phyloP scores from a whole-genome alignment of 2,329 filamentous ascomycete genomes.

The Clonostachys chloroleuca region DNA sequence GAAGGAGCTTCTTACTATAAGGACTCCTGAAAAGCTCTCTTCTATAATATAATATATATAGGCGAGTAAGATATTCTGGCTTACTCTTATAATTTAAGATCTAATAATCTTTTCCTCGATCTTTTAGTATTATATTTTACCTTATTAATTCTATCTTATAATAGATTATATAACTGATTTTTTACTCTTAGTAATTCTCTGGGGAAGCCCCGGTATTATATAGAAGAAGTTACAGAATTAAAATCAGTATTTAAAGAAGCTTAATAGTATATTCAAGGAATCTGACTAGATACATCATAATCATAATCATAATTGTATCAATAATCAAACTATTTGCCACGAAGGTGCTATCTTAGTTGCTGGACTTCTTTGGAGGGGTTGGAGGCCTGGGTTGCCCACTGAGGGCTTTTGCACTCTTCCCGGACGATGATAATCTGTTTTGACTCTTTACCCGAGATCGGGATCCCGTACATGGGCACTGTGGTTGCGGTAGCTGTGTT shows the following conservation, averaged over 20 bases:
- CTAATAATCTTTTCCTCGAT: constrained; percentile 1
- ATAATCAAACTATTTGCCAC: too few relatives aligned
- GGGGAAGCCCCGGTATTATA: neutral
- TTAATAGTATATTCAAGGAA: constrained; percentile 1
- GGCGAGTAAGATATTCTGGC: constrained; percentile 2
- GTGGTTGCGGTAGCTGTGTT: too few relatives aligned
- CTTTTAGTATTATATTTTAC: constrained; percentile 3
- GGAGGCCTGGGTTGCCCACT: too few relatives aligned
- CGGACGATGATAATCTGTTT: too few relatives aligned
- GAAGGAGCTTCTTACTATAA: constrained; percentile 2
- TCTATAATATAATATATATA: constrained; percentile 1
- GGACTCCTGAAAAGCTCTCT: constrained; percentile 1
- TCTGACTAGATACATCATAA: neutral
- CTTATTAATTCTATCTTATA: constrained; percentile 1
- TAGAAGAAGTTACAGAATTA: constrained; percentile 2
- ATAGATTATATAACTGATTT: constrained; percentile 3
- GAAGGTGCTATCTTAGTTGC: too few relatives aligned
- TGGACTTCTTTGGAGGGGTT: too few relatives aligned
- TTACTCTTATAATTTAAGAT: constrained; percentile 1
- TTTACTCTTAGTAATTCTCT: constrained; percentile 1
- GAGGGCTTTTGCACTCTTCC: too few relatives aligned
- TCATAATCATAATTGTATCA: neutral
- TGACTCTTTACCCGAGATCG: too few relatives aligned
- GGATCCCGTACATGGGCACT: too few relatives aligned
- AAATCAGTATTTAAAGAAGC: constrained; percentile 1